Base-by-base conservation (phyloP, 1,284 basidiomycete genomes). In the Tranzscheliella williamsii region DNA sequence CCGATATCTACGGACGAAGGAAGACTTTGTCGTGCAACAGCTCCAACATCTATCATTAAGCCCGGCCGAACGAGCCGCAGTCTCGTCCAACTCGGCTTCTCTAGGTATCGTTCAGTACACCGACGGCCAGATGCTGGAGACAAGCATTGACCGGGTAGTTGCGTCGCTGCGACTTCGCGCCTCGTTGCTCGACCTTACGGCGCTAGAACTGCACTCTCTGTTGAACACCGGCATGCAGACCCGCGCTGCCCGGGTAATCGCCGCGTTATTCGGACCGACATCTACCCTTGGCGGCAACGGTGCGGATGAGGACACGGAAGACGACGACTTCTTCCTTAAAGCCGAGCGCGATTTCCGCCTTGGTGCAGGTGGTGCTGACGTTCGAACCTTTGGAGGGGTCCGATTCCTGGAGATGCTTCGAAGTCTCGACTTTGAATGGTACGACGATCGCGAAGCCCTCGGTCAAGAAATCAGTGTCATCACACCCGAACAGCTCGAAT, bases 331-430 rank as follows among this genome's bases (percentile, higher is more conserved):
- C 27, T 26, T 53, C 34, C 52, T 60, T 17, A 44, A 48, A 35
- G 55, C 62, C 12, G 48, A 55, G 22, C 55, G 47, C 22, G 54
- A 56, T 9, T 64, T 64, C 43, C 49, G 61, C 12, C 48, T 62
- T 13, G 60, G 60, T 16, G 54, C 43, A 15, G 45, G 48, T 12
- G 56, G 55, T 8, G 51, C 42, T 23, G 51, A 52, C 38, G 34
- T 46, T 12, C 51, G 56, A 39, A 40, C 38, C 1, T 53, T 66
- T 26, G 87, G 87, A 50, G 81, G 88, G 41, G 87, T 88, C 1
- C 91, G 92, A 73, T 86, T 96, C 75, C 86, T 95, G 67, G 90
- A 93, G 75, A 84, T 92, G 39, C 82, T 95, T 31, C 87, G 89
- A 70, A 88, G 88, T 0, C 81, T 96, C 57, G 86, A 88, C 75